These are phyloP conservation scores for Fragaria ananassa DNA, from an alignment of 306 rosid species.

Conservation along the genomic window DNA sequence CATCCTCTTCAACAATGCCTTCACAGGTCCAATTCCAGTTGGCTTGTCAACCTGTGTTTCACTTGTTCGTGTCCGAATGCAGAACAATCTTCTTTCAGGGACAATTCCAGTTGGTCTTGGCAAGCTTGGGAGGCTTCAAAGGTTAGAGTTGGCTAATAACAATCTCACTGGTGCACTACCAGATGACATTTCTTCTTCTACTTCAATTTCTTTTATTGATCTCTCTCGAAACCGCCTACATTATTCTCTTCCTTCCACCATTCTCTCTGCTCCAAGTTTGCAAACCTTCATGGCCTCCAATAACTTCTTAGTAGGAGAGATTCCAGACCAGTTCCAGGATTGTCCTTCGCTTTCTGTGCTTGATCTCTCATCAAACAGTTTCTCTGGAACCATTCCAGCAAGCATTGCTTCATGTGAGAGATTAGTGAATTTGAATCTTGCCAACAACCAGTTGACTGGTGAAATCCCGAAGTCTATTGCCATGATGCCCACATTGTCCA, in stretches of 20 bases:
- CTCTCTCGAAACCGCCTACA: slow-evolving; percentile 62
- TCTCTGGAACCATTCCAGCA: slow-evolving; percentile 70
- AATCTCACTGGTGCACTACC: slow-evolving; percentile 81
- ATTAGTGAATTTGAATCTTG: slow-evolving; percentile 75
- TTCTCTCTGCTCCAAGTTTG: slow-evolving; percentile 72
- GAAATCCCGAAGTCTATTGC: slow-evolving; percentile 72
- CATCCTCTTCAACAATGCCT: slow-evolving; percentile 84
- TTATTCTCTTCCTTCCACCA: slow-evolving; percentile 79
- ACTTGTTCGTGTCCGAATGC: slow-evolving; percentile 82
- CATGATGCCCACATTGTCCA: slow-evolving; percentile 74
- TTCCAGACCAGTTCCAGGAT: slow-evolving; percentile 86
- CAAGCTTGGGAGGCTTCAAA: slow-evolving; percentile 75
- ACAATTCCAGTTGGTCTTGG: slow-evolving; percentile 78
- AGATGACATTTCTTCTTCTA: slow-evolving; percentile 67
- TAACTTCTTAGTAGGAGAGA: slow-evolving; percentile 66
- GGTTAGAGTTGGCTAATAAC: slow-evolving; percentile 92
- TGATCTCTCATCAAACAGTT: slow-evolving; percentile 74
- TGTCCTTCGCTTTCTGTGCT: slow-evolving; percentile 78
- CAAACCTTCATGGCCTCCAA: slow-evolving; percentile 72
- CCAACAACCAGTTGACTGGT: slow-evolving; percentile 66
- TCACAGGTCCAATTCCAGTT: slow-evolving; percentile 69
- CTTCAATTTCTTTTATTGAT: slow-evolving; percentile 92
- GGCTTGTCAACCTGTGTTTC: slow-evolving; percentile 60
- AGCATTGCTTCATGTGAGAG: slow-evolving; percentile 90
- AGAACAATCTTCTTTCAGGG: slow-evolving; percentile 80